These are phyloP conservation scores for Emericellopsis terricola DNA, from an alignment of 495 filamentous ascomycete species.

Conservation along the genomic window DNA sequence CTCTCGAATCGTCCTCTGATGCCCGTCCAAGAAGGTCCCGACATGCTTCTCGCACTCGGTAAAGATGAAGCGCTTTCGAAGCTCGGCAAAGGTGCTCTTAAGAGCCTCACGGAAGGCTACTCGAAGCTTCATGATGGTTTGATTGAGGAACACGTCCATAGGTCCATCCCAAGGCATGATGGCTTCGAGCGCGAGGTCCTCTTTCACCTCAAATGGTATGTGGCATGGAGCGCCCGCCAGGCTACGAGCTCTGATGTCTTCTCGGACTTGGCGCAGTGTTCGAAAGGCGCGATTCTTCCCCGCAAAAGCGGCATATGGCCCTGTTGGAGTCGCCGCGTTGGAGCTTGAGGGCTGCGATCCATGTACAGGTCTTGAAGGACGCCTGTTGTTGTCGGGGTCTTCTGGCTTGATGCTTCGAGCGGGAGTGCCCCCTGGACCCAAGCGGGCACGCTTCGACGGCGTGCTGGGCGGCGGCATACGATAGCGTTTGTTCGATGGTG, in stretches of 20 bases:
- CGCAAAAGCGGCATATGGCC: neutral
- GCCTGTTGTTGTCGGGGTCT: neutral
- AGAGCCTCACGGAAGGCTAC: constrained; percentile 12
- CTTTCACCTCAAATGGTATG: constrained; percentile 20
- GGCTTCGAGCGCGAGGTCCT: constrained; percentile 17
- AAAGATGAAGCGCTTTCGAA: constrained; percentile 23
- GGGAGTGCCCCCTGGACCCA: too few relatives aligned
- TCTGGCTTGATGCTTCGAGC: constrained; percentile 1
- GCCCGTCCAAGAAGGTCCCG: constrained; percentile 13
- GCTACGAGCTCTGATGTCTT: constrained; percentile 15
- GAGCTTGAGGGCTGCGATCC: too few relatives aligned
- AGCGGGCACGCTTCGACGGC: constrained; percentile 1
- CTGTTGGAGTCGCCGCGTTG: neutral
- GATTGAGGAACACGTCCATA: constrained; percentile 14
- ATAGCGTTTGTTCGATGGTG: too few relatives aligned
- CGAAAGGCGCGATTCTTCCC: constrained; percentile 1
- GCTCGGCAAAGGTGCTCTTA: constrained; percentile 13
- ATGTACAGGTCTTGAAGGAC: too few relatives aligned
- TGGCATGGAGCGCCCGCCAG: constrained; percentile 25
- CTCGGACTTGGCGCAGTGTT: constrained; percentile 16
- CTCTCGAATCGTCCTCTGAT: constrained; percentile 8
- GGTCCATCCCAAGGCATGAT: constrained; percentile 17
- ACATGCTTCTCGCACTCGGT: constrained; percentile 15
- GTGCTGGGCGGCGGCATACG: too few relatives aligned
- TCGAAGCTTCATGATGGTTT: constrained; percentile 16